phyloP scores from a whole-genome alignment of 352 stramenopile genomes.

The Hyaloperonospora brassicae region DNA sequence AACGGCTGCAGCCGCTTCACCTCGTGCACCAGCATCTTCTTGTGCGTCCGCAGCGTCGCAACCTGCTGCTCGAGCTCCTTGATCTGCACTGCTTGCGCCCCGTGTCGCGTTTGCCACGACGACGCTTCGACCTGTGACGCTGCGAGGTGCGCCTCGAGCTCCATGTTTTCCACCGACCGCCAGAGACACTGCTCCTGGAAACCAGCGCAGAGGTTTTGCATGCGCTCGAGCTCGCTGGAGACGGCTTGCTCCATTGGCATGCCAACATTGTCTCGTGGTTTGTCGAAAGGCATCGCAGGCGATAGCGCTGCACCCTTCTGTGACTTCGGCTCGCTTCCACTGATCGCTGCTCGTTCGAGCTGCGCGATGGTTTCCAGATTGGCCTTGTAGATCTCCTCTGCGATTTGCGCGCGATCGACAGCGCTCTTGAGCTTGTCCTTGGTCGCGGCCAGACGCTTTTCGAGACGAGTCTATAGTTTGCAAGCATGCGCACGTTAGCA shows the following conservation, averaged over 20 bases:
- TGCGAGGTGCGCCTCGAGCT: conserved; percentile 44
- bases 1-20: conserved; percentile 64
- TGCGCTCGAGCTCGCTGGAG: conserved; percentile 33
- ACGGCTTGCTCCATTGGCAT: conserved; percentile 10
- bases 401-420: conserved; percentile 34
- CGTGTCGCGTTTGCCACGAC: conserved; percentile 27
- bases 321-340: conserved; percentile 2
- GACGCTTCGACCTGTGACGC: conserved; percentile 20
- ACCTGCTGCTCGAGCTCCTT: conserved; percentile 26
- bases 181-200: conserved; percentile 78
- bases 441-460: conserved; percentile 22
- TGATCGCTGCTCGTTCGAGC: conserved; percentile 25
- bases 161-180: conserved; percentile 55
- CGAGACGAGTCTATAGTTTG: conserved; percentile 20
- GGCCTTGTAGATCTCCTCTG: conserved; percentile 57
- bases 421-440: conserved; percentile 37
- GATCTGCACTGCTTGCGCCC: conserved; percentile 14
- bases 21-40: conserved; percentile 54
- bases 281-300: conserved; percentile 4
- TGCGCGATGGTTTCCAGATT: conserved; percentile 52
- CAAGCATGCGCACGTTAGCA: not conserved
- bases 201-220: conserved; percentile 42
- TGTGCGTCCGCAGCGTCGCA: conserved; percentile 40
- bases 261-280: conserved; percentile 5
- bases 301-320: not conserved